These are phyloP conservation scores for Gypsophila paniculata DNA, from an alignment of 179 eudicot genomes.

Conservation along the genomic window DNA sequence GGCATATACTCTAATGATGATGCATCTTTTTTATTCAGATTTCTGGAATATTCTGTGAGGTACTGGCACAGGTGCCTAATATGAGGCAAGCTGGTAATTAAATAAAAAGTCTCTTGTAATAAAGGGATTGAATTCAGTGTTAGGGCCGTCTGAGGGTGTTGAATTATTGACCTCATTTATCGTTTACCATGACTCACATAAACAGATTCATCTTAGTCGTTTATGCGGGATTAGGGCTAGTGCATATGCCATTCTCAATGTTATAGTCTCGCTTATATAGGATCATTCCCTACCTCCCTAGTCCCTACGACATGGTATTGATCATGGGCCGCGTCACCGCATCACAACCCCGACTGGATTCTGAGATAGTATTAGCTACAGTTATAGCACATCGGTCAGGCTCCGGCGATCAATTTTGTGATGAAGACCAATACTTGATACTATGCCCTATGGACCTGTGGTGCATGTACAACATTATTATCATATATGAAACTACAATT, in stretches of 20 bases:
- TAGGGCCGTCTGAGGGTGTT: background rate
- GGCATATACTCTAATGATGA: background rate
- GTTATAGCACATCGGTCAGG: background rate
- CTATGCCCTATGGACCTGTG: background rate
- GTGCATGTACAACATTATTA: background rate
- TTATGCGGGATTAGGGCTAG: too few species aligned
- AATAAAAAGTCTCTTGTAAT: too few species aligned
- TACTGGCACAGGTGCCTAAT: background rate
- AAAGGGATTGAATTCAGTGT: background rate
- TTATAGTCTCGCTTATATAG: background rate
- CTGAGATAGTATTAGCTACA: background rate
- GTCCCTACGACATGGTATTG: too few species aligned
- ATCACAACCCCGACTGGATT: background rate
- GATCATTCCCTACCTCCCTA: background rate
- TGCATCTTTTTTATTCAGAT: background rate
- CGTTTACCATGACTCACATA: background rate
- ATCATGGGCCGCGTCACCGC: background rate
- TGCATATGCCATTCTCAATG: too few species aligned
- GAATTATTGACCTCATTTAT: background rate
- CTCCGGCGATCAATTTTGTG: background rate
- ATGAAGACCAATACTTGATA: background rate
- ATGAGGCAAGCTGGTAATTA: background rate
- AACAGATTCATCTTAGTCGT: too few species aligned
- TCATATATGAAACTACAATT: background rate
- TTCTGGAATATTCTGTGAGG: background rate